These are phyloP conservation scores for Yamadazyma triangularis DNA, from an alignment of 1,139 yeast genomes.

Conservation along the genomic window DNA sequence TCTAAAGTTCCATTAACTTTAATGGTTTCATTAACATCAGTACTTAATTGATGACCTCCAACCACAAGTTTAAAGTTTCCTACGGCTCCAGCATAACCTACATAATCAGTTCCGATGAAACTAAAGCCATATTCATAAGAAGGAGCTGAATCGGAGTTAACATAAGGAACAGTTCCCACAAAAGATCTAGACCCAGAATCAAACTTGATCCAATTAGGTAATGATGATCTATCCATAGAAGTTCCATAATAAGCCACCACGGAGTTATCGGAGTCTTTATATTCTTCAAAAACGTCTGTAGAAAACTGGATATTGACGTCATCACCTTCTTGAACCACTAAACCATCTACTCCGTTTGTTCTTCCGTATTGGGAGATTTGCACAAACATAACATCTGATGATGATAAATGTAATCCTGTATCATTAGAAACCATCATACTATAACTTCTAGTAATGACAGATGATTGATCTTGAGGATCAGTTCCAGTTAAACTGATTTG, in stretches of 20 bases:
- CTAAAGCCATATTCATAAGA: slow-evolving; percentile 69
- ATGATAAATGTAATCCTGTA: slow-evolving; percentile 45
- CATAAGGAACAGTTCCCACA: slow-evolving; percentile 84
- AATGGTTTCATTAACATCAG: slow-evolving; percentile 49
- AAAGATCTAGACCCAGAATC: slow-evolving; percentile 61
- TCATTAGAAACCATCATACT: slow-evolving; percentile 55
- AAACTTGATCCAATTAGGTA: slow-evolving; percentile 86
- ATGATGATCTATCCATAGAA: slow-evolving; percentile 73
- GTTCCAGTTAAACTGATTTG: slow-evolving; percentile 56
- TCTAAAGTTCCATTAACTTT: slow-evolving; percentile 66
- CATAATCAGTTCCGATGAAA: slow-evolving; percentile 74
- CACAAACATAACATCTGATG: slow-evolving; percentile 36
- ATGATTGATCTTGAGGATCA: slow-evolving; percentile 43
- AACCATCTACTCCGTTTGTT: slow-evolving; percentile 70
- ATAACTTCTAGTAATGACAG: slow-evolving; percentile 25
- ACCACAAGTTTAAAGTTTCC: slow-evolving; percentile 69
- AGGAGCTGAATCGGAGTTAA: slow-evolving; percentile 83
- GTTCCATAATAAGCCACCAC: slow-evolving; percentile 80
- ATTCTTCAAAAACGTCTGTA: slow-evolving; percentile 47
- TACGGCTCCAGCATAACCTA: slow-evolving; percentile 70
- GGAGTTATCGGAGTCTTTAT: slow-evolving; percentile 38
- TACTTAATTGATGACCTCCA: slow-evolving; percentile 83
- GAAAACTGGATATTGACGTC: slow-evolving; percentile 61
- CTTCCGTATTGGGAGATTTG: slow-evolving; percentile 55
- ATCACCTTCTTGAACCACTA: slow-evolving; percentile 70